These are phyloP conservation scores for Schizophyllum commune DNA, from an alignment of 1,284 basidiomycete species.

Conservation along the genomic window DNA sequence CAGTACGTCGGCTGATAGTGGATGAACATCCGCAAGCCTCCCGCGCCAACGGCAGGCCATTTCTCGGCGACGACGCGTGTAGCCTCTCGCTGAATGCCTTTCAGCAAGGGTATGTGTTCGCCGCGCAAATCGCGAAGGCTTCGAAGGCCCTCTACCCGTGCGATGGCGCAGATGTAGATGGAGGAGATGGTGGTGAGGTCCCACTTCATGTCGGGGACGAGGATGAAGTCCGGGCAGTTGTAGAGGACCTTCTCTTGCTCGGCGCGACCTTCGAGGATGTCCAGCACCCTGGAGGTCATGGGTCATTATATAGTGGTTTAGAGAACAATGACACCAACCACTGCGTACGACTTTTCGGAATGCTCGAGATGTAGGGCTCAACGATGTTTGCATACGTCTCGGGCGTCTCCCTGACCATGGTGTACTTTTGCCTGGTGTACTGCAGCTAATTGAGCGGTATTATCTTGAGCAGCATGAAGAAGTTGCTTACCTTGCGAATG, in stretches of 20 bases:
- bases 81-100: conserved; percentile 54
- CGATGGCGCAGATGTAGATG: conserved; percentile 73
- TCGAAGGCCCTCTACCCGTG: conserved; percentile 46
- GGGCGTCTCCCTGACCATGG: conserved; percentile 79
- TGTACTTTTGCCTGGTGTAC: conserved; percentile 72
- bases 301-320: background rate
- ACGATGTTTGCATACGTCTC: conserved; percentile 64
- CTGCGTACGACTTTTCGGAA: conserved; percentile 69
- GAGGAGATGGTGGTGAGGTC: conserved; percentile 67
- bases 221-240: conserved; percentile 68
- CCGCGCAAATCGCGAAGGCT: conserved; percentile 66
- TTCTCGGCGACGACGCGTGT: conserved; percentile 43
- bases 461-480: too few relatives aligned
- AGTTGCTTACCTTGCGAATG: conserved; percentile 76
- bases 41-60: conserved; percentile 48
- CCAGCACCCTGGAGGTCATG: conserved; percentile 61
- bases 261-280: conserved; percentile 75
- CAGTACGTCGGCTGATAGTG: conserved; percentile 98
- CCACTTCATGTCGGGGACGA: conserved; percentile 94
- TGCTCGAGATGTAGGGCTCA: conserved; percentile 68
- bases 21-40: conserved; percentile 73
- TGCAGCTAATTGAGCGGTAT: conserved; percentile 22
- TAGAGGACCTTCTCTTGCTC: conserved; percentile 76
- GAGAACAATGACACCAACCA: conserved; percentile 49
- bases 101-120: conserved; percentile 64